These are phyloP conservation scores for Capsicum rhomboideum DNA, from an alignment of 257 asterid genomes.

Conservation along the genomic window DNA sequence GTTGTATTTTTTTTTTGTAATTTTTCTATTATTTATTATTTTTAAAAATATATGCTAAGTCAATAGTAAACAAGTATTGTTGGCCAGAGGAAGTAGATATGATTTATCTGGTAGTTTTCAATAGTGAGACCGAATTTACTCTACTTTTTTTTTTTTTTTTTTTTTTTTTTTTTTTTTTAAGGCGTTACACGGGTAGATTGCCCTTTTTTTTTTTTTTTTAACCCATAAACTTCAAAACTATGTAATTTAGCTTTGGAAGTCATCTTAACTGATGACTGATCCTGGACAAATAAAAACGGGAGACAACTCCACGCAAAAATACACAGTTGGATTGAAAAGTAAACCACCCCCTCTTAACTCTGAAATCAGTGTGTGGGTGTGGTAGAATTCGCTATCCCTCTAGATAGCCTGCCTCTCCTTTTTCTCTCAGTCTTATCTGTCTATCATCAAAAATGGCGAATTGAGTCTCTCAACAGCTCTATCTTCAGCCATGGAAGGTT, in stretches of 20 bases:
- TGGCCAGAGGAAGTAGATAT: too few relatives aligned
- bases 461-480: background rate
- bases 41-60: too few relatives aligned
- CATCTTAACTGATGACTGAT: too few relatives aligned
- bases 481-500: constrained; percentile 60
- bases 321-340: background rate
- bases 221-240: background rate
- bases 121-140: too few relatives aligned
- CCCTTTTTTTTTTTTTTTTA: too few relatives aligned
- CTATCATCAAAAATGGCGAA: background rate
- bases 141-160: too few relatives aligned
- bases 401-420: background rate
- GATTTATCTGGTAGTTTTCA: too few relatives aligned
- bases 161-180: too few relatives aligned
- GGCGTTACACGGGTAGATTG: background rate
- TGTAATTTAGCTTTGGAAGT: background rate
- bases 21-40: too few relatives aligned
- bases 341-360: background rate
- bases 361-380: background rate
- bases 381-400: background rate
- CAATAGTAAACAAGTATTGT: too few relatives aligned
- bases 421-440: background rate
- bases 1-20: too few relatives aligned
- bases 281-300: too few relatives aligned
- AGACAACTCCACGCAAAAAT: background rate